Conservation (phyloP, 164 flowering plant genomes). For the Macadamia integrifolia region DNA sequence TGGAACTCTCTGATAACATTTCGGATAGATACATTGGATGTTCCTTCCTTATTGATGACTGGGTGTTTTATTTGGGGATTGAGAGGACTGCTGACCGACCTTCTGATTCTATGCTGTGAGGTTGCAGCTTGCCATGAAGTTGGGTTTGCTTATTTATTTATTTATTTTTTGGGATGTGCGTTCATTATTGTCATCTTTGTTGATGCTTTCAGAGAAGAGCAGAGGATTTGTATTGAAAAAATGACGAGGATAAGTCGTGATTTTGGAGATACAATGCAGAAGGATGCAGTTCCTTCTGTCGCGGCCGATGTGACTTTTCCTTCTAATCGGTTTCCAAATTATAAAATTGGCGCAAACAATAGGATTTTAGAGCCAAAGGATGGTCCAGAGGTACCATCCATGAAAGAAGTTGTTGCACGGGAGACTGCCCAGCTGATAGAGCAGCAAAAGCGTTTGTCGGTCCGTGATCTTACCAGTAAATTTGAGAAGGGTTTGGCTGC, state of each 20-base stretch:
- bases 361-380: constrained; percentile 67
- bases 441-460: constrained; percentile 93
- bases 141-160: neutral
- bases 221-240: constrained; percentile 8
- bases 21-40: neutral
- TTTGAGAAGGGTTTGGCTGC: constrained; percentile 92
- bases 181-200: neutral
- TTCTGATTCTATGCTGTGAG: neutral
- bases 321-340: constrained; percentile 66
- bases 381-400: constrained; percentile 43
- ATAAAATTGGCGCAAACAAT: constrained; percentile 70
- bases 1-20: neutral
- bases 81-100: neutral
- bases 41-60: neutral
- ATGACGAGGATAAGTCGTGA: constrained; percentile 82
- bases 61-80: neutral
- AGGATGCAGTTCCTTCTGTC: constrained; percentile 47
- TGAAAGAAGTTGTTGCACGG: constrained; percentile 74
- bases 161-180: neutral
- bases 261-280: constrained; percentile 40
- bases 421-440: constrained; percentile 76
- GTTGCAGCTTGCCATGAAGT: neutral
- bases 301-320: constrained; percentile 81
- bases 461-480: constrained; percentile 91
- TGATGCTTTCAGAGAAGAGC: constrained; percentile 4